Evolutionary conservation across 176 grass and related monocot species (phyloP).

Genomic region (Avena insularis): DNA sequence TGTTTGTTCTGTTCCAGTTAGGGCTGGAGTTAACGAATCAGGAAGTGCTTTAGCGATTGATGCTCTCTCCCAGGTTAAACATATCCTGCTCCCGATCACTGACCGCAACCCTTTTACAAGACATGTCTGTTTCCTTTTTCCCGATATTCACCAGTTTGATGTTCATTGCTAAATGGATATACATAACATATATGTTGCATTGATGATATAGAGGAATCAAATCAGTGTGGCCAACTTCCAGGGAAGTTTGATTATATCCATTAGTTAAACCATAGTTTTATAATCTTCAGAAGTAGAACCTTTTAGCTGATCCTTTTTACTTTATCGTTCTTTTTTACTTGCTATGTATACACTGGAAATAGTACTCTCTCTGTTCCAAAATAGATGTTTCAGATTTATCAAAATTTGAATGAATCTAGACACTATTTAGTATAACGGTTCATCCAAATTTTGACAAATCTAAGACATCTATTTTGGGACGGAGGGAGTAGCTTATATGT

Average conservation of each 20-base stretch:
- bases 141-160: not conserved
- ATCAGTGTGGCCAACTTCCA: not conserved
- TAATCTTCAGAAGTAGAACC: not conserved
- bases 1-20: conserved; percentile 55
- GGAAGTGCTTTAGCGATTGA: conserved; percentile 64
- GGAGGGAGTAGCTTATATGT: not conserved
- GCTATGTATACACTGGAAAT: not conserved
- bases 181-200: not conserved
- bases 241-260: not conserved
- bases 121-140: conserved; percentile 59
- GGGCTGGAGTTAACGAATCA: conserved; percentile 70
- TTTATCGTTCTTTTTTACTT: not conserved
- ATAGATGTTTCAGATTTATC: too few relatives aligned
- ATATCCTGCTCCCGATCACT: conserved; percentile 87
- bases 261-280: not conserved
- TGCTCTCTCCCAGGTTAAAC: conserved; percentile 75
- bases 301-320: conserved; percentile 9
- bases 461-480: too few relatives aligned
- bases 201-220: not conserved
- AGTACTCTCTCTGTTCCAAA: not conserved
- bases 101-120: conserved; percentile 89
- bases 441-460: too few relatives aligned
- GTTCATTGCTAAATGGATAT: not conserved
- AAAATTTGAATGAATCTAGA: too few relatives aligned
- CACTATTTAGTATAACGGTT: too few relatives aligned